Base-by-base conservation (phyloP, 2,329 filamentous ascomycete species). In the Penicillium corylophilum region DNA sequence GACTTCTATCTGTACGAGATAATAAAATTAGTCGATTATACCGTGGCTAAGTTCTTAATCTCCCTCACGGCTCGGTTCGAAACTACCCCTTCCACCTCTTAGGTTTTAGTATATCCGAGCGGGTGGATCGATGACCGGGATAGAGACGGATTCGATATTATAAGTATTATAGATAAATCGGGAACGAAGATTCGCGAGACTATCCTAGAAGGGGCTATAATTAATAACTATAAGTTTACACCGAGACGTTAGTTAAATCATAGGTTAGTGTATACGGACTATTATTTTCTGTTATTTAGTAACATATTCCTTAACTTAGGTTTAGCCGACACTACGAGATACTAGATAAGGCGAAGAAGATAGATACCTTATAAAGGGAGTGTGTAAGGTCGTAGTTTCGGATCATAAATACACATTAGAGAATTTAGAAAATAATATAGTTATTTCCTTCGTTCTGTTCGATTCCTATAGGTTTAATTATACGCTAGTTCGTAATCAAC, bases 221-320 rank as follows among this genome's bases (percentile, higher is more conserved):
- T 71, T 6, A 75, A 74, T 45, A 71, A 73, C 53, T 74, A 75
- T 40, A 66, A 71, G 46, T 67, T 73, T 62, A 73, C 72, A 8
- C 68, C 71, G 22, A 63, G 65, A 43, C 64, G 70, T 23, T 74
- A 73, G 51, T 62, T 64, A 15, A 68, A 75, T 40, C 72, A 75
- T 61, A 73, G 73, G 2, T 53, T 76, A 23, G 72, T 75, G 3
- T 76, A 75, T 61, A 73, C 72, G 2, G 73, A 76, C 53, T 76
- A 75, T 50, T 76, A 68, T 43, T 64, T 75, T 18, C 28, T 75
- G 31, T 64, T 74, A 36, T 71, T 75, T 57, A 73, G 73, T 2
- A 76, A 75, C 40, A 74, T 74, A 58, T 46, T 76, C 5, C 47
- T 73, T 33, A 6, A n/a, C n/a, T n/a, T n/a, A n/a, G n/a, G n/a